Evolutionary conservation across 176 grass and related monocot genomes (phyloP).

Genomic region (Carex littledalei): DNA sequence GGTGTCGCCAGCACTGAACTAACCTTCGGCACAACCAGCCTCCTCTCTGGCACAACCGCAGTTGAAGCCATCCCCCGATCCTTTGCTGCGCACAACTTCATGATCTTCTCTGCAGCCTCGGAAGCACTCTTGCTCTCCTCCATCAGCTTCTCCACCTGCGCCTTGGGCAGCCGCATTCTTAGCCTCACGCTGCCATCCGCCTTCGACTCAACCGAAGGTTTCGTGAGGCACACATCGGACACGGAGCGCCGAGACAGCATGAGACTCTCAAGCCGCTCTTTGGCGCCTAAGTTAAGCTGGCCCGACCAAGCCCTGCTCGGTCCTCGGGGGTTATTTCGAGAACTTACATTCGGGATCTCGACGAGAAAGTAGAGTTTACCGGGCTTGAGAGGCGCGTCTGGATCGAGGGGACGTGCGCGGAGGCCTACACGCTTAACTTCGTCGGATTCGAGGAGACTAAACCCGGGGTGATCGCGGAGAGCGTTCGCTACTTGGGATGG

Average conservation of each 20-base stretch:
- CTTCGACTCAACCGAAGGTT: constrained; percentile 44
- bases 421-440: constrained; percentile 71
- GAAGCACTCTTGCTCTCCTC: constrained; percentile 75
- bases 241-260: constrained; percentile 77
- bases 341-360: constrained; percentile 36
- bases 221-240: constrained; percentile 52
- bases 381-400: constrained; percentile 74
- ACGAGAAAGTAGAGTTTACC: constrained; percentile 92
- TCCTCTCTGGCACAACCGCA: background rate
- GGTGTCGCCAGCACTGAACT: constrained; percentile 21
- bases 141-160: constrained; percentile 80
- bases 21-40: constrained; percentile 6
- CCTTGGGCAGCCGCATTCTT: constrained; percentile 69
- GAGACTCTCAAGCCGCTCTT: constrained; percentile 83
- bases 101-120: constrained; percentile 82
- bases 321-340: constrained; percentile 17
- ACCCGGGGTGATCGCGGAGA: constrained; percentile 62
- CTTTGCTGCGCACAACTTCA: constrained; percentile 70
- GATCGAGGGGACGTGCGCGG: constrained; percentile 47
- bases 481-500: constrained; percentile 35
- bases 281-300: constrained; percentile 62
- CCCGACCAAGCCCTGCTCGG: constrained; percentile 75
- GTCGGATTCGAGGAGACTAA: constrained; percentile 73
- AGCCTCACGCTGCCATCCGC: constrained; percentile 63
- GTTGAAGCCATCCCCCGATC: constrained; percentile 19